Conservation (phyloP, 2,329 filamentous ascomycete genomes). For the Didymella exigua region DNA sequence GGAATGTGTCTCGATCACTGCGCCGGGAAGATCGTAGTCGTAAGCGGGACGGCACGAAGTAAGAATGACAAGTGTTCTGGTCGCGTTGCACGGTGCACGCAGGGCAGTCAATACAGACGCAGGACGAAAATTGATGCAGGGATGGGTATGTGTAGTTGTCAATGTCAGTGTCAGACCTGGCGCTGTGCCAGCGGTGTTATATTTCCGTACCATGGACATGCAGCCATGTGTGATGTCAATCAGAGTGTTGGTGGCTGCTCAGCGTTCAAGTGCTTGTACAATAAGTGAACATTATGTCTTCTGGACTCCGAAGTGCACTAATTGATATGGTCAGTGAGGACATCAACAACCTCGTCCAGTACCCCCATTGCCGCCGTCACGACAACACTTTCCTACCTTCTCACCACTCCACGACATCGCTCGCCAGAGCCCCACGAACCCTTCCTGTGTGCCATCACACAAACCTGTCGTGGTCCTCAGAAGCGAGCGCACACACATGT, state of each 20-base stretch:
- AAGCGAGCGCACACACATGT: slow-evolving; percentile 8
- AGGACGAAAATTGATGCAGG: slow-evolving; percentile 20
- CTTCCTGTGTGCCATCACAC: neutral
- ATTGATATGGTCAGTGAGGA: neutral
- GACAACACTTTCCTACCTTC: neutral
- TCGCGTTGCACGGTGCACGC: slow-evolving; percentile 20
- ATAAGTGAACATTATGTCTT: neutral
- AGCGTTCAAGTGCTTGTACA: neutral
- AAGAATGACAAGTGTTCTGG: slow-evolving; percentile 8
- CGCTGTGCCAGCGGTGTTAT: slow-evolving; percentile 6
- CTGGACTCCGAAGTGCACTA: neutral
- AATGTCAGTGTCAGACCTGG: slow-evolving; percentile 17
- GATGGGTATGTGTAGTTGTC: slow-evolving; percentile 10
- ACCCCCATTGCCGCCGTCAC: neutral
- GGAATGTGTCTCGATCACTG: slow-evolving; percentile 29
- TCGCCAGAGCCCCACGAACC: neutral
- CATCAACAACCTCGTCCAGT: neutral
- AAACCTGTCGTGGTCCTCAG: slow-evolving; percentile 1
- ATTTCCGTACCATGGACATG: neutral
- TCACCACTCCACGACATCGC: neutral
- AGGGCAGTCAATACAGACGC: slow-evolving; percentile 22
- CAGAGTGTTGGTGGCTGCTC: neutral
- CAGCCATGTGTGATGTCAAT: neutral
- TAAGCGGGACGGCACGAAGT: slow-evolving; percentile 9
- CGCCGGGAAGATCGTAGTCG: slow-evolving; percentile 14